Evolutionary conservation across 495 filamentous ascomycete species (phyloP).

Genomic region (Trichoderma erinaceum): DNA sequence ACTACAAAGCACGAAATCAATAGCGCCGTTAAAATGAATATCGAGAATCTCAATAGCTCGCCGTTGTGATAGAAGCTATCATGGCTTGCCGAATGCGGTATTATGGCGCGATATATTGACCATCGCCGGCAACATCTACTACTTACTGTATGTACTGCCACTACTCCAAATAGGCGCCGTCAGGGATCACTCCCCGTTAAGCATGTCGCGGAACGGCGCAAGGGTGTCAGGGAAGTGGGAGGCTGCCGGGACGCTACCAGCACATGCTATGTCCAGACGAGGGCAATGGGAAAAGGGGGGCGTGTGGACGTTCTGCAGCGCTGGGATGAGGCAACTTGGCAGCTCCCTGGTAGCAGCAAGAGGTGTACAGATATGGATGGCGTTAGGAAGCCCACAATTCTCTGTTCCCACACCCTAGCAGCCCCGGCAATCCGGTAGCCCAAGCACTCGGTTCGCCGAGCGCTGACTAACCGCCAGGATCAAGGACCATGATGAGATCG

Average conservation of each 20-base stretch:
- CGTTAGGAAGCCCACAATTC: constrained; percentile 6
- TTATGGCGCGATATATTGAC: constrained; percentile 5
- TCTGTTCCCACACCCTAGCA: background rate
- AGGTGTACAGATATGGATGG: background rate
- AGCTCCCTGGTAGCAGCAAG: background rate
- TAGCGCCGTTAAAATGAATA: background rate
- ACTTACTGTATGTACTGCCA: too few species aligned
- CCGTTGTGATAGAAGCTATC: background rate
- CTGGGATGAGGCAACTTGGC: background rate
- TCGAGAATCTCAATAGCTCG: background rate
- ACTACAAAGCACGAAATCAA: background rate
- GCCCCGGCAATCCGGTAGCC: constrained; percentile 12
- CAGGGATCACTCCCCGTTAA: background rate
- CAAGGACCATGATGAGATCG: constrained; percentile 7
- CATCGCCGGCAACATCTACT: background rate
- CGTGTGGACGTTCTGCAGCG: constrained; percentile 7
- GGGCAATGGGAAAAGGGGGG: background rate
- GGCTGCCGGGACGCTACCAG: background rate
- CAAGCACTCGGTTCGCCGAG: constrained; percentile 11
- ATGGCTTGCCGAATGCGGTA: background rate
- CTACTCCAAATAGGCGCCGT: background rate
- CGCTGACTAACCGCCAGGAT: background rate
- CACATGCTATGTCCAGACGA: too few species aligned
- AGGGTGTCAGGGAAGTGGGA: background rate
- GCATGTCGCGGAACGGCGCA: background rate